phyloP scores from a whole-genome alignment of 495 filamentous ascomycete species.

The Tuber umbilicatum region DNA sequence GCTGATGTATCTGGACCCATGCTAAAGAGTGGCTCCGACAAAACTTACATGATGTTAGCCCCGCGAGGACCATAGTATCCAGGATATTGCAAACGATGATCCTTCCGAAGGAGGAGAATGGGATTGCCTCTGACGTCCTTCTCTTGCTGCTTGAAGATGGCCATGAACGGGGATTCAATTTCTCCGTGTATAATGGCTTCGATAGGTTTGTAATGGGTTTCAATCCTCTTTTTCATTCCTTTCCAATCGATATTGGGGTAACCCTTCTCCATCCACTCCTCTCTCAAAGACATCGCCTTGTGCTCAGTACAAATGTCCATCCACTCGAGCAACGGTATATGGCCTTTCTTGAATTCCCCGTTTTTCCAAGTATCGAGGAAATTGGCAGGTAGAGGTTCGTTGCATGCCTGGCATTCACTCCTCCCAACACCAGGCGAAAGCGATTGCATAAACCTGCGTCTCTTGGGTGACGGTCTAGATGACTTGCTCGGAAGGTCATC shows the following conservation, averaged over 20 bases:
- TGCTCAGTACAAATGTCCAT: slow-evolving; percentile 67
- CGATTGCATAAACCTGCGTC: not conserved
- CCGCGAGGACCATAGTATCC: slow-evolving; percentile 89
- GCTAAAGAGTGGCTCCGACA: not conserved
- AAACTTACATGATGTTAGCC: slow-evolving; percentile 55
- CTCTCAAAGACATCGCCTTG: slow-evolving; percentile 52
- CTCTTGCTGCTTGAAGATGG: slow-evolving; percentile 54
- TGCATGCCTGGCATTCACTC: slow-evolving; percentile 4
- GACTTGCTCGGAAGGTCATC: not conserved
- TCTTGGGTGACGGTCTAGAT: not conserved
- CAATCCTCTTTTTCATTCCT: slow-evolving; percentile 57
- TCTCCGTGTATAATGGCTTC: slow-evolving; percentile 54
- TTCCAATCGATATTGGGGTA: slow-evolving; percentile 81
- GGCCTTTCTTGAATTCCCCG: not conserved
- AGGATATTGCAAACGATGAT: slow-evolving; percentile 48
- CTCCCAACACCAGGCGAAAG: not conserved
- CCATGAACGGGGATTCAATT: slow-evolving; percentile 55
- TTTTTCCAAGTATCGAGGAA: slow-evolving; percentile 11
- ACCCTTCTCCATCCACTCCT: slow-evolving; percentile 56
- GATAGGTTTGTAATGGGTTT: slow-evolving; percentile 52
- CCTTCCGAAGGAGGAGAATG: slow-evolving; percentile 28
- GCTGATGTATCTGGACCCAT: not conserved
- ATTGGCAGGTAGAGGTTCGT: not conserved
- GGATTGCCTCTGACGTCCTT: slow-evolving; percentile 50
- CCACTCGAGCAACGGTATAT: slow-evolving; percentile 32